Base-by-base conservation (phyloP, 768 basidiomycete species). In the Mycena epipterygia region DNA sequence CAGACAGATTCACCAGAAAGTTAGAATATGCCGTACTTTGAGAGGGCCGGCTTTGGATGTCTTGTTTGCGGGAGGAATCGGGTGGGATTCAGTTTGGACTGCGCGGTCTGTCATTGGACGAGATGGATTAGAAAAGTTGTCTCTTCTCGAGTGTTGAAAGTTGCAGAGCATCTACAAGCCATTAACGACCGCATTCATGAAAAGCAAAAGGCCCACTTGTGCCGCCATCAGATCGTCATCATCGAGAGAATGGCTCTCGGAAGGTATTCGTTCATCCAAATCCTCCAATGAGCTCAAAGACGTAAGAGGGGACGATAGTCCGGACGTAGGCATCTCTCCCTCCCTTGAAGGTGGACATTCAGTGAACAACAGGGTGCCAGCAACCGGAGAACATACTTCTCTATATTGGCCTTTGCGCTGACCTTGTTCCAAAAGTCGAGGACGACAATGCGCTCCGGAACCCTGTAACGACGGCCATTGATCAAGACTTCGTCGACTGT, bases 381-480 rank as follows among this genome's bases (percentile, higher is more conserved):
- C 7, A 29, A 67, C 48, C 39, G 27, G 52, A 37, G 35, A 62
- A 81, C 84, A 74, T 72, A 89, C 90, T 79, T 83, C 30, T 79
- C 82, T 39, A 78, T 80, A 69, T 81, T 81, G 33, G 76, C 80
- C 67, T 86, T 86, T 63, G 83, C 80, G 73, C 81, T 88, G 67
- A 94, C 84, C 79, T 93, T 96, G 65, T 90, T 91, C 97, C 97
- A 99, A 77, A 99, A 99, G 79, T 99, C 97, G 55, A 99, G 88
- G 52, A 94, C 88, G 73, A 99, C 93, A 56, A 96, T 88, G 67
- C 91, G 89, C 79, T 99, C 98, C 4, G 98, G 98, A 27, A 99
- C 92, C 76, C 96, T 87, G 81, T 98, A 99, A 49, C 94, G 90
- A 72, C 95, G 91, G 35, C 94, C 94, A 75, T 95, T 95, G 75